These are phyloP conservation scores for Zopfia rhizophila DNA, from an alignment of 2,329 filamentous ascomycete genomes.

Conservation along the genomic window DNA sequence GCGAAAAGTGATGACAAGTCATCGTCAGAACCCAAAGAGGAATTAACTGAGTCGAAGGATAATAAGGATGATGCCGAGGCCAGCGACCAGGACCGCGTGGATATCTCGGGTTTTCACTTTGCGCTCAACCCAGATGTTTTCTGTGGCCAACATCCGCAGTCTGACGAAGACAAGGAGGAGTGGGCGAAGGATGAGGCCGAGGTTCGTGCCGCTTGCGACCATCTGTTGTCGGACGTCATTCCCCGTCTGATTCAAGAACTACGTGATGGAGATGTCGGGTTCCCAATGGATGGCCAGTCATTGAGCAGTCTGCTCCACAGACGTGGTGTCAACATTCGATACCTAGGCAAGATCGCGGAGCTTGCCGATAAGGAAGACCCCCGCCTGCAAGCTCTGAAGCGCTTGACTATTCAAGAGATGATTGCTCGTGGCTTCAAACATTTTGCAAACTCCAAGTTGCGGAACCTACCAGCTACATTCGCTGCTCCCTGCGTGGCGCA, in stretches of 20 bases:
- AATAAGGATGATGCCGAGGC: conserved; percentile 42
- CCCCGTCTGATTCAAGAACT: conserved; percentile 89
- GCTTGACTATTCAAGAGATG: conserved; percentile 89
- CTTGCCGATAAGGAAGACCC: conserved; percentile 69
- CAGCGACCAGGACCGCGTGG: conserved; percentile 73
- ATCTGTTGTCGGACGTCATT: conserved; percentile 79
- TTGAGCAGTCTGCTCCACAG: conserved; percentile 91
- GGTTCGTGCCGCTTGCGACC: conserved; percentile 84
- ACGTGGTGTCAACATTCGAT: conserved; percentile 95
- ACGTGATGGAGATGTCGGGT: conserved; percentile 91
- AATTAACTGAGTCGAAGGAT: conserved; percentile 33
- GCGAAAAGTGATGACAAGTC: conserved; percentile 45
- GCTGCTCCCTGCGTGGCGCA: conserved; percentile 84
- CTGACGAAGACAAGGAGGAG: conserved; percentile 86
- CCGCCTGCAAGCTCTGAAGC: conserved; percentile 79
- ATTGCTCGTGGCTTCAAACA: conserved; percentile 97
- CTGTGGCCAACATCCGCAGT: conserved; percentile 90
- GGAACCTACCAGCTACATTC: conserved; percentile 81
- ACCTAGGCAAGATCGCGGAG: conserved; percentile 85
- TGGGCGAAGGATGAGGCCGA: conserved; percentile 86
- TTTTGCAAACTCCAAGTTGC: conserved; percentile 80
- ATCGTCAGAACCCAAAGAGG: conserved; percentile 18
- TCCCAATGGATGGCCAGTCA: conserved; percentile 98
- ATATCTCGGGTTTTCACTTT: conserved; percentile 87
- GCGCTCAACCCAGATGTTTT: conserved; percentile 95